Conservation (phyloP, 2,329 filamentous ascomycete genomes). For the Dothistroma pini region DNA sequence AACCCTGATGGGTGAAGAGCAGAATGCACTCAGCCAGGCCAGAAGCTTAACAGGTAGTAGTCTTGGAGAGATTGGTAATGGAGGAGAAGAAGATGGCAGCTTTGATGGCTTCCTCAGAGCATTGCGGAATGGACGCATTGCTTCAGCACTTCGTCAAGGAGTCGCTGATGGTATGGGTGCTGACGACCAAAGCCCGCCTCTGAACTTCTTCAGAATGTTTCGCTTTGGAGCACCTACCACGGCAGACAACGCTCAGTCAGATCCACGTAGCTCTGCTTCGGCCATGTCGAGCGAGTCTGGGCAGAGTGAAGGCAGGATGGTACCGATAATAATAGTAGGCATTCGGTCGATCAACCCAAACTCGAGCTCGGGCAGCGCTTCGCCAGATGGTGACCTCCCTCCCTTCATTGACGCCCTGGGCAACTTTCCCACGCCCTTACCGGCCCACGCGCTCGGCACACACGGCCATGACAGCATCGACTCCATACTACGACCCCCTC, state of each 20-base stretch:
- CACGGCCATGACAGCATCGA: slow-evolving; percentile 47
- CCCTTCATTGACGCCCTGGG: slow-evolving; percentile 52
- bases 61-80: slow-evolving; percentile 30
- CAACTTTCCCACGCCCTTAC: slow-evolving; percentile 42
- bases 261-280: slow-evolving; percentile 22
- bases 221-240: slow-evolving; percentile 56
- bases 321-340: slow-evolving; percentile 67
- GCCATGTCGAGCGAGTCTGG: slow-evolving; percentile 28
- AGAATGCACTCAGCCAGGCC: slow-evolving; percentile 53
- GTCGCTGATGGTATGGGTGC: slow-evolving; percentile 36
- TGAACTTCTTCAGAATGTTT: slow-evolving; percentile 68
- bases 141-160: slow-evolving; percentile 53
- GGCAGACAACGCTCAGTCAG: slow-evolving; percentile 22
- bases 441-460: slow-evolving; percentile 31
- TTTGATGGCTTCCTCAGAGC: slow-evolving; percentile 62
- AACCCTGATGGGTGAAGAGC: slow-evolving; percentile 59
- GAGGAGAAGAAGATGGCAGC: slow-evolving; percentile 56
- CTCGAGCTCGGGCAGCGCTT: slow-evolving; percentile 38
- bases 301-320: slow-evolving; percentile 55
- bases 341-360: slow-evolving; percentile 61
- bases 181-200: slow-evolving; percentile 47
- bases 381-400: slow-evolving; percentile 45
- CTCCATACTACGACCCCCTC: slow-evolving; percentile 51
- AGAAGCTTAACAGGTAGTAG: slow-evolving; percentile 48
- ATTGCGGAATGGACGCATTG: slow-evolving; percentile 57